Evolutionary conservation across 805 yeast species (phyloP), one percentile per base, ranked within the genome.

Genomic region (Lipomyces lipofer): DNA sequence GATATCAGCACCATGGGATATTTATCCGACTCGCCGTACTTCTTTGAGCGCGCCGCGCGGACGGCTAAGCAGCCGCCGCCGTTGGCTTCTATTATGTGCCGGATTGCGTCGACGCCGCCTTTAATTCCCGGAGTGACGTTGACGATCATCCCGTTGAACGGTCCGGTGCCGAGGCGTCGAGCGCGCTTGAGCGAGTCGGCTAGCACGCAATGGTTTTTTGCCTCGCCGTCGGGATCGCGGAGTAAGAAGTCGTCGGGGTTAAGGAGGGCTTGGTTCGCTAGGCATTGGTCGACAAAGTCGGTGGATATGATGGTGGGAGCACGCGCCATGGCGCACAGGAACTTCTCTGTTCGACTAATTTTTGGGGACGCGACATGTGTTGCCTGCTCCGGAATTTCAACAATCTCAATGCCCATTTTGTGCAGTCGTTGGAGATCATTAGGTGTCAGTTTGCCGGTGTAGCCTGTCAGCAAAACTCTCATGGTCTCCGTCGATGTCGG

Each of bases 271-370:
- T 49, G 30, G 52, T 48, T 15, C 39, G 49, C 25, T 32, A 46
- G 29, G 51, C 66, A n/a, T 51, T 56, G 30, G 21, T 47, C 38
- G 60, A 55, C 38, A 65, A 63, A 42, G 57, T 67, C 35, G 49
- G 58, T 21, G 65, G 55, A 66, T 63, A 73, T 8, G 28, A 60
- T 24, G 64, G 65, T 25, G 30, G 59, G 49, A 1, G 75, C 82
- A 39, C 74, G 74, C 49, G 89, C 80, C 47, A 90, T 71, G 19
- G 90, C 82, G 40, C 79, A 78, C 50, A 92, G 75, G 64, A 92
- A 91, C 70, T 92, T 94, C 54, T 86, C 96, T 0, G 98, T 92
- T 60, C 97, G 75, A 63, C 86, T 67, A n/a, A 86, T 76, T 56
- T 82, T 82, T 1, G 97, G 96, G 0, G 97, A 91, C 9, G 91